Evolutionary conservation across 2,329 filamentous ascomycete species (phyloP).

Genomic region (Xylaria multiplex): DNA sequence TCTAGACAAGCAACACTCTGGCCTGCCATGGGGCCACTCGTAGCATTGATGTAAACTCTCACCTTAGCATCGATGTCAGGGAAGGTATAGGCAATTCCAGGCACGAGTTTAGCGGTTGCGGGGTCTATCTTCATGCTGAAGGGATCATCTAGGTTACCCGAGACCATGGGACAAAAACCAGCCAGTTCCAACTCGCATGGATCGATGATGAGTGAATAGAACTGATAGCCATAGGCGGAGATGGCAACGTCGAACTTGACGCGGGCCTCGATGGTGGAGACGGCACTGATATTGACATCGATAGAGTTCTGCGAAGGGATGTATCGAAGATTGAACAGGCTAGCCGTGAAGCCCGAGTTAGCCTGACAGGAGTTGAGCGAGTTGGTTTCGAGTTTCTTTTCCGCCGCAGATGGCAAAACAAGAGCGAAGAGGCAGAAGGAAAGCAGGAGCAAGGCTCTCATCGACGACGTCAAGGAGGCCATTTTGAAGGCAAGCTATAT

Average conservation of each 20-base stretch:
- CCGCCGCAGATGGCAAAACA: slow-evolving; percentile 41
- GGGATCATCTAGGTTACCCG: slow-evolving; percentile 62
- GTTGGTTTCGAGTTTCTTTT: slow-evolving; percentile 52
- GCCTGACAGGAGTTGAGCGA: slow-evolving; percentile 80
- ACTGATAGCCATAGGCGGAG: slow-evolving; percentile 77
- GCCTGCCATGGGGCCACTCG: slow-evolving; percentile 60
- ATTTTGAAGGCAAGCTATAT: slow-evolving; percentile 14
- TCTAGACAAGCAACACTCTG: slow-evolving; percentile 84
- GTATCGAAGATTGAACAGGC: slow-evolving; percentile 80
- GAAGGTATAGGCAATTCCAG: slow-evolving; percentile 86
- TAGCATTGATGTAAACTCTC: slow-evolving; percentile 81
- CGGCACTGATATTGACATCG: slow-evolving; percentile 74
- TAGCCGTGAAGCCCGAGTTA: slow-evolving; percentile 81
- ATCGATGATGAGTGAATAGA: slow-evolving; percentile 70
- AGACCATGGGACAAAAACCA: slow-evolving; percentile 83
- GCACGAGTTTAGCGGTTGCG: slow-evolving; percentile 71
- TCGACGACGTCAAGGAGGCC: slow-evolving; percentile 24
- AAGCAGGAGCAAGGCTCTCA: slow-evolving; percentile 31
- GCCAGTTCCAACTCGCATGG: slow-evolving; percentile 72
- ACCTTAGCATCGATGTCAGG: slow-evolving; percentile 91
- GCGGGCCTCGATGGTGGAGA: slow-evolving; percentile 78
- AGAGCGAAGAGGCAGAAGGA: slow-evolving; percentile 39
- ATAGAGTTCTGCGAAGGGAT: slow-evolving; percentile 72
- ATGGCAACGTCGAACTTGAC: slow-evolving; percentile 76
- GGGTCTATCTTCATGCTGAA: slow-evolving; percentile 72